These are phyloP conservation scores for Solanum virginianum DNA, from an alignment of 257 asterid species.

Conservation along the genomic window DNA sequence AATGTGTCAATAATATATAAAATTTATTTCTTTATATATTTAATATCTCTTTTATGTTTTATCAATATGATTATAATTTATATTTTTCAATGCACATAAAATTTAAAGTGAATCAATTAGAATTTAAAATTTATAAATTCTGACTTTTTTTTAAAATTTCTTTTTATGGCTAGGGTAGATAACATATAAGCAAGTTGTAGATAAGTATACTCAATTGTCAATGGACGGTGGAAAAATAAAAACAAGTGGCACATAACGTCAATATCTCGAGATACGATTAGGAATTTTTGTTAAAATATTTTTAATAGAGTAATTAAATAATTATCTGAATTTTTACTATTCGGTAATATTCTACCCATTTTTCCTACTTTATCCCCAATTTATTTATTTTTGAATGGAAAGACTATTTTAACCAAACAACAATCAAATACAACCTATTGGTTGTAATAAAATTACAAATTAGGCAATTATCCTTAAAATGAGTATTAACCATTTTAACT, in stretches of 20 bases:
- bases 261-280: not conserved
- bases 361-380: not conserved
- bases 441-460: not conserved
- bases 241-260: not conserved
- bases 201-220: not conserved
- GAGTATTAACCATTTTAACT: not conserved
- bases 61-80: too few species aligned
- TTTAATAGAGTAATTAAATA: not conserved
- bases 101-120: accelerated
- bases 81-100: not conserved
- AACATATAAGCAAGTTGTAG: not conserved
- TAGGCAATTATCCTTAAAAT: not conserved
- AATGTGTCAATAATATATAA: too few species aligned
- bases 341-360: not conserved
- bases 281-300: not conserved
- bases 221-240: not conserved
- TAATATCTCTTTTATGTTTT: too few species aligned
- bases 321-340: too few species aligned
- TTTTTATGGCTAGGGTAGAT: not conserved
- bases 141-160: accelerated
- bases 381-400: too few species aligned
- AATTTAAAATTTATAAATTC: not conserved
- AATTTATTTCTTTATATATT: too few species aligned
- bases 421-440: not conserved
- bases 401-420: not conserved